Conservation (phyloP, 331 rosid genomes). For the Saraca asoca region DNA sequence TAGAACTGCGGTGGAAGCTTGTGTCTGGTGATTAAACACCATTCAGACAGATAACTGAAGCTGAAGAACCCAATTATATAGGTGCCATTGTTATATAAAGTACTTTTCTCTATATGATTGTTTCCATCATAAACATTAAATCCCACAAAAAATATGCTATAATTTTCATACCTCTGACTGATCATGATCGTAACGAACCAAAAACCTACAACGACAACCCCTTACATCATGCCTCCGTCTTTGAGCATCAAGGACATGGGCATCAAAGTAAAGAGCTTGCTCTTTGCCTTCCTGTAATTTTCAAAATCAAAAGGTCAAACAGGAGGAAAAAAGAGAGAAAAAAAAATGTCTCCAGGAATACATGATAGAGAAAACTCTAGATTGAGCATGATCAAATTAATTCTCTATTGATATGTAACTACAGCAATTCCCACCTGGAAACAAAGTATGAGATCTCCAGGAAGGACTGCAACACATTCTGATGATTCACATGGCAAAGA, state of each 20-base stretch:
- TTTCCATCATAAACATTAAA: slow-evolving; percentile 10
- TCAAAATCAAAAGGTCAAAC: slow-evolving; percentile 29
- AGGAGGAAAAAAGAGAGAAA: background rate
- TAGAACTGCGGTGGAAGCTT: slow-evolving; percentile 6
- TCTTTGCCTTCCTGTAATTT: slow-evolving; percentile 90
- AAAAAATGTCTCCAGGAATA: background rate
- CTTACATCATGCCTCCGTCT: slow-evolving; percentile 96
- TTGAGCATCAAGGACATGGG: slow-evolving; percentile 98
- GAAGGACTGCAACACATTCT: slow-evolving; percentile 95
- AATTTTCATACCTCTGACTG: slow-evolving; percentile 78
- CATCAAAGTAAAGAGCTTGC: slow-evolving; percentile 97
- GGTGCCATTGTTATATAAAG: background rate
- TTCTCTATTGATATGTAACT: slow-evolving; percentile 22
- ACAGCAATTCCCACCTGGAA: slow-evolving; percentile 68
- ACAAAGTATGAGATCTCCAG: slow-evolving; percentile 95
- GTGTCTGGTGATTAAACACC: background rate
- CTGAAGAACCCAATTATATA: no score
- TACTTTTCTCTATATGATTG: background rate
- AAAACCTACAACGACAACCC: slow-evolving; percentile 98
- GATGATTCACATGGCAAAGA: slow-evolving; percentile 98
- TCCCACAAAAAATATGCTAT: slow-evolving; percentile 6
- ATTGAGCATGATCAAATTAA: slow-evolving; percentile 18
- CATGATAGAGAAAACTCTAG: slow-evolving; percentile 21
- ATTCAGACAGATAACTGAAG: background rate
- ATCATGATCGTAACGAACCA: slow-evolving; percentile 96